Evolutionary conservation across 805 yeast species (phyloP).

Genomic region (Metschnikowia santaceciliae): DNA sequence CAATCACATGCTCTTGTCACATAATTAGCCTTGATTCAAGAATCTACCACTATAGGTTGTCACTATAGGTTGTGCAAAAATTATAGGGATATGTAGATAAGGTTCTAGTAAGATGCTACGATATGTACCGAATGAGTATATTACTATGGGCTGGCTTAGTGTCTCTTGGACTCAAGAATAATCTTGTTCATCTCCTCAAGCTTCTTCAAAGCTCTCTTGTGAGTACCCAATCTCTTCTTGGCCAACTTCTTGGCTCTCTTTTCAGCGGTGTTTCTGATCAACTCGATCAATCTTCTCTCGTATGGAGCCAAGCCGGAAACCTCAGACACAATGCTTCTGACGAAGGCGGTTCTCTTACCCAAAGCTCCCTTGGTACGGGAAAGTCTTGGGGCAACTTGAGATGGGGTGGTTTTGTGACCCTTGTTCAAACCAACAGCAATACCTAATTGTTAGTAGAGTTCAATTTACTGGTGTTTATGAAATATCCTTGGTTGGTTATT

Average conservation of each 20-base stretch:
- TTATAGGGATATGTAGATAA: background rate
- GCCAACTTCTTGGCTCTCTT: conserved; percentile 99
- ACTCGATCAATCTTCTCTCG: conserved; percentile 99
- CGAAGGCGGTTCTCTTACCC: conserved; percentile 94
- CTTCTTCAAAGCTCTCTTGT: conserved; percentile 99
- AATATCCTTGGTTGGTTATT: no score
- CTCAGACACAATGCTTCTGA: conserved; percentile 92
- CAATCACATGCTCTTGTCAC: no score
- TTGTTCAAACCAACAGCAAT: conserved; percentile 99
- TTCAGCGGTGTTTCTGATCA: conserved; percentile 99
- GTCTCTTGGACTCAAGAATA: conserved; percentile 97
- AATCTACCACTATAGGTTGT: no score
- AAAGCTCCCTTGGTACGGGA: conserved; percentile 96
- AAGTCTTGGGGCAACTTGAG: conserved; percentile 62
- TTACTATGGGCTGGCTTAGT: conserved; percentile 40
- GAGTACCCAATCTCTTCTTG: conserved; percentile 99
- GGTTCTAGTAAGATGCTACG: background rate
- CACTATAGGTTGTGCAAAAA: background rate
- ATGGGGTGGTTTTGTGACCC: conserved; percentile 95
- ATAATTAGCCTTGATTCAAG: no score
- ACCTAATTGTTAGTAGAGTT: conserved; percentile 43
- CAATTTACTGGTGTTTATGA: background rate
- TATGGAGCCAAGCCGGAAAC: conserved; percentile 99
- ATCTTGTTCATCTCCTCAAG: conserved; percentile 96
- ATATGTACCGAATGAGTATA: background rate